Conservation (phyloP, 1,139 yeast species). For the Geotrichum cucujoidarum region DNA sequence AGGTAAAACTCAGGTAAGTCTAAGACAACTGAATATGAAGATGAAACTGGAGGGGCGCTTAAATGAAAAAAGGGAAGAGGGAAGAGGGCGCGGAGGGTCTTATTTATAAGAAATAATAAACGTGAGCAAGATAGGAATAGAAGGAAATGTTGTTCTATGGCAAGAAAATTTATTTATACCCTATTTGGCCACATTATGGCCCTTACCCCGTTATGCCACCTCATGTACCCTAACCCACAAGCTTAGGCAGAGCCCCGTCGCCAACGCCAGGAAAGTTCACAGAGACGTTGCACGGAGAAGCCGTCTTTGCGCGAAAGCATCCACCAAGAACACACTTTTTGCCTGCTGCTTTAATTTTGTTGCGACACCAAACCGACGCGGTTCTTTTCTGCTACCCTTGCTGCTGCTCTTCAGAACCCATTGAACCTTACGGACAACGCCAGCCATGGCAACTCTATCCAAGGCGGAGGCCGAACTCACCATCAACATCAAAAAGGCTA, state of each 20-base stretch:
- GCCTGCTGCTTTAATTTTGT: no score
- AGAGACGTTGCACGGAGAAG: no score
- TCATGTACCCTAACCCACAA: not conserved
- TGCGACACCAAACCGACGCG: not conserved
- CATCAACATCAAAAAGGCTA: constrained; percentile 77
- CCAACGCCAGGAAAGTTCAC: not conserved
- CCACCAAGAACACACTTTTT: no score
- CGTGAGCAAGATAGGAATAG: not conserved
- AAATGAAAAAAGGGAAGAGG: constrained; percentile 4
- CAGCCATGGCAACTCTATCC: constrained; percentile 23
- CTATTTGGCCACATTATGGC: not conserved
- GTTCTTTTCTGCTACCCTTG: not conserved
- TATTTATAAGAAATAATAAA: constrained; percentile 1
- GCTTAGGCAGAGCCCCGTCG: not conserved
- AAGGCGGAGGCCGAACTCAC: constrained; percentile 41
- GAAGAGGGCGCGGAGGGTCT: constrained; percentile 6
- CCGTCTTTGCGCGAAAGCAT: no score
- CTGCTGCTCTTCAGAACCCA: not conserved
- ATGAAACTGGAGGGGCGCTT: not conserved
- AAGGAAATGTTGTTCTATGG: not conserved
- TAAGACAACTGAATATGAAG: not conserved
- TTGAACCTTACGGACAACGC: not conserved
- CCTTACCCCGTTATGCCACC: constrained; percentile 1
- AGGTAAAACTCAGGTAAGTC: constrained; percentile 3
- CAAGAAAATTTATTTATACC: constrained; percentile 6